Percentiles rank a stretch among this genome's conserved stretches.
Evolutionary conservation across 129 eudicot species (phyloP).

Genomic region (Chrysanthemum makinoi): DNA sequence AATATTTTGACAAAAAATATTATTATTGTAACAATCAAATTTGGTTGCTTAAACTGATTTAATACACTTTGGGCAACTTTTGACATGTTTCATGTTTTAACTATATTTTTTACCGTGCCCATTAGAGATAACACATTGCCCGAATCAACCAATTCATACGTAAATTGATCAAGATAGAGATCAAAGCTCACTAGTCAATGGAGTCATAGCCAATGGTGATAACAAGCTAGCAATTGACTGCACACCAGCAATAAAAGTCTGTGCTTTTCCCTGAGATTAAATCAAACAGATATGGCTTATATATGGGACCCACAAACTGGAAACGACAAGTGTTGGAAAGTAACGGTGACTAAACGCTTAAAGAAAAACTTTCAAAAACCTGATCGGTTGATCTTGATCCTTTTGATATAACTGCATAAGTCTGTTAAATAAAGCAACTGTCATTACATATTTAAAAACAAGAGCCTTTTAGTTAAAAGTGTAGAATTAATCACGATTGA

Average conservation of each 20-base stretch:
- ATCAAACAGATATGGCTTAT: not conserved
- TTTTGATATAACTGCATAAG: constrained; percentile 86
- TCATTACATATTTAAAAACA: not conserved
- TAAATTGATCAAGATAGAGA: constrained; percentile 2
- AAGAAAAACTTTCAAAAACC: constrained; percentile 44
- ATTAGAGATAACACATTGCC: not conserved
- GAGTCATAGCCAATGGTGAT: constrained; percentile 95
- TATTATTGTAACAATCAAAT: not conserved
- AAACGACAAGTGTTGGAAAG: not conserved
- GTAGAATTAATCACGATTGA: not conserved
- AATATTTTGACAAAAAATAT: not conserved
- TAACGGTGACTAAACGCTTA: not conserved
- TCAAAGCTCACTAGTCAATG: constrained; percentile 73
- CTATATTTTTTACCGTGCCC: not conserved
- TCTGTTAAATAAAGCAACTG: constrained; percentile 43
- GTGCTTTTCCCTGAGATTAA: constrained; percentile 77
- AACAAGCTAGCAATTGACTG: constrained; percentile 78
- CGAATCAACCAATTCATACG: not conserved
- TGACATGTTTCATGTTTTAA: not conserved
- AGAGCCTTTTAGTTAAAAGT: not conserved
- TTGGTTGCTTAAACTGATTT: not conserved
- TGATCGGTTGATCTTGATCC: constrained; percentile 79
- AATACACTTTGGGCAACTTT: constrained; percentile 9
- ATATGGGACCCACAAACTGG: constrained; percentile 8
- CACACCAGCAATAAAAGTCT: constrained; percentile 92